Percentiles rank a stretch among this genome's conserved stretches.
Evolutionary conservation across 1,284 basidiomycete species (phyloP).

Genomic region (Meira miltonrushii): DNA sequence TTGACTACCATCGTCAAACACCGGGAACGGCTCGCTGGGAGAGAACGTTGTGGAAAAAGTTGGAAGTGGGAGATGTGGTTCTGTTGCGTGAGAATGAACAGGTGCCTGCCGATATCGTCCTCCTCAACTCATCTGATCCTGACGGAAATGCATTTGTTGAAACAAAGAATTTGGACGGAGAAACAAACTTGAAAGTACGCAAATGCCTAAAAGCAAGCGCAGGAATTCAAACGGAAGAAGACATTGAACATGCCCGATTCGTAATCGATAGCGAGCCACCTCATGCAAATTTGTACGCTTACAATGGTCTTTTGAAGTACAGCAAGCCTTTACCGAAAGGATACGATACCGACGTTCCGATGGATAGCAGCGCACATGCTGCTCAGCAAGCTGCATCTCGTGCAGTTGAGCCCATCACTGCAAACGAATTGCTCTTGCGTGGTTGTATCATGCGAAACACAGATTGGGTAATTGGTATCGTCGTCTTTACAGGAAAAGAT

Average conservation of each 20-base stretch:
- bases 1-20: conserved; percentile 69
- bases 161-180: conserved; percentile 89
- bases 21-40: conserved; percentile 81
- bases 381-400: conserved; percentile 22
- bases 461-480: conserved; percentile 86
- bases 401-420: conserved; percentile 60
- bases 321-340: background rate
- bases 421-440: conserved; percentile 87
- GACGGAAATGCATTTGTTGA: conserved; percentile 55
- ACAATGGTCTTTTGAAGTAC: conserved; percentile 75
- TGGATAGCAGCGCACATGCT: conserved; percentile 6
- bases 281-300: conserved; percentile 85
- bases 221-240: conserved; percentile 76
- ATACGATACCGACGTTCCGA: conserved; percentile 3
- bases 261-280: conserved; percentile 86
- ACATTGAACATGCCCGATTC: conserved; percentile 79
- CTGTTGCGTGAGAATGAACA: conserved; percentile 87
- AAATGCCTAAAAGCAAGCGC: conserved; percentile 72
- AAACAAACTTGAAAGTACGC: conserved; percentile 89
- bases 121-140: conserved; percentile 63
- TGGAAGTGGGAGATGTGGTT: conserved; percentile 94
- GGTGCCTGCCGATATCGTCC: conserved; percentile 87
- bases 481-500: conserved; percentile 88
- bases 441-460: conserved; percentile 92
- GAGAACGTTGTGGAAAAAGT: conserved; percentile 94